Evolutionary conservation across 805 yeast genomes (phyloP).

Genomic region (Lipomyces chichibuensis): DNA sequence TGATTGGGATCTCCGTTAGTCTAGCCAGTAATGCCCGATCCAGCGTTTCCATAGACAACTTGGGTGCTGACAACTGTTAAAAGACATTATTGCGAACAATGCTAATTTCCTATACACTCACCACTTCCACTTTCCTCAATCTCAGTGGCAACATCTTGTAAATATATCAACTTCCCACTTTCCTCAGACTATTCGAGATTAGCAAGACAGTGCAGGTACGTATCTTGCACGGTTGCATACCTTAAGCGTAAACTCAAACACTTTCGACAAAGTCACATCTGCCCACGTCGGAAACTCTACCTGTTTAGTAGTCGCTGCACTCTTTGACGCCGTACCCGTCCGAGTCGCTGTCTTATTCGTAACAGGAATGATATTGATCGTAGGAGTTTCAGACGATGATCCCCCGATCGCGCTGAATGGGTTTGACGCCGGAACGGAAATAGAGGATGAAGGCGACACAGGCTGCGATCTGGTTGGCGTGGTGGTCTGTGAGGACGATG

Average conservation of each 20-base stretch:
- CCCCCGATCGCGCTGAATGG: conserved; percentile 22
- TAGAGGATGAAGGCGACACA: conserved; percentile 11
- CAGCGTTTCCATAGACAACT: conserved; percentile 37
- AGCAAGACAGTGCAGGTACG: not conserved
- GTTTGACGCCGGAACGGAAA: conserved; percentile 12
- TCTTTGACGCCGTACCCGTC: conserved; percentile 2
- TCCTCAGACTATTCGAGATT: not conserved
- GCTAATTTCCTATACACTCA: not conserved
- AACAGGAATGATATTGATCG: conserved; percentile 19
- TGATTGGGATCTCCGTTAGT: conserved; percentile 55
- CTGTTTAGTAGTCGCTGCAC: not conserved
- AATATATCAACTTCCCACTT: conserved; percentile 4
- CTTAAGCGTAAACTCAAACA: conserved; percentile 22
- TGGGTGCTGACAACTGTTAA: conserved; percentile 2
- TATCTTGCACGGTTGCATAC: not conserved
- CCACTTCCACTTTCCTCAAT: conserved; percentile 16
- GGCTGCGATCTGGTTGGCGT: conserved; percentile 5
- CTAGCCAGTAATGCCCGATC: conserved; percentile 58
- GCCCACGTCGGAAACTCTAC: conserved; percentile 29
- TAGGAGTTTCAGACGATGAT: conserved; percentile 4
- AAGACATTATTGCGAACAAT: not conserved
- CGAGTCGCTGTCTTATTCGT: not conserved
- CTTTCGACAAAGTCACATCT: conserved; percentile 13
- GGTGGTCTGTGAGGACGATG: conserved; percentile 15
- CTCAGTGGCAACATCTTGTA: conserved; percentile 23